Base-by-base conservation (phyloP, 441 rosid genomes). In the Manihot esculenta region DNA sequence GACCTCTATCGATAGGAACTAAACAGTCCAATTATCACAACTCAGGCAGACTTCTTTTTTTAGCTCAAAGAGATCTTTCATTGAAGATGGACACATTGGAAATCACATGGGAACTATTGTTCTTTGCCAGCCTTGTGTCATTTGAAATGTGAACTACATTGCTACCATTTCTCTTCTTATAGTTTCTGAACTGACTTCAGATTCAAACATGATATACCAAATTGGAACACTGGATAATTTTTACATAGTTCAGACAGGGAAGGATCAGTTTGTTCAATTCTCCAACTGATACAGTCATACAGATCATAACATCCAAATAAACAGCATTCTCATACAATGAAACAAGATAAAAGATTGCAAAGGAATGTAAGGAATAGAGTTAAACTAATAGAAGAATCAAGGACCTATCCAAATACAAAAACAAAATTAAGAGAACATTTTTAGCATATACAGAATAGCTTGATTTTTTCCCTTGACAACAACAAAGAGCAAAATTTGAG, bases 1-100 rank as follows among this genome's bases (percentile, higher is more conserved):
- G 45, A 23, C 54, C 18, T 48, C 50, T 9, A 47, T n/a, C n/a
- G n/a, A n/a, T 24, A 38, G 21, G 38, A 64, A 55, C 38, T 27
- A 47, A 41, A 55, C n/a, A 45, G 21, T 64, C 62, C 21, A 30
- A 20, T 14, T n/a, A 41, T 64, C 70, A 64, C 20, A 65, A 57
- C 56, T 20, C 24, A 45, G 18, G 55, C 4, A 11, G 20, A 44
- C 70, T 54, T 24, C 12, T 33, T 24, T n/a, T 50, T 42, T 24
- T 27, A 58, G 64, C 41, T 69, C 57, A 53, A 66, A 20, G 8
- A 54, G 64, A 67, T 27, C 9, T 15, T 38, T 14, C 62, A 20
- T 23, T 21, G 41, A 38, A 35, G 41, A 41, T 24, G 15, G 38
- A 35, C 71, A 30, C 48, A 53, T 41, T 48, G 35, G 11, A 48